A percentile compares a stretch with the other conserved stretches of the same genome.
Evolutionary conservation across 768 basidiomycete species (phyloP).

Genomic region (Leccinum incarnatum): DNA sequence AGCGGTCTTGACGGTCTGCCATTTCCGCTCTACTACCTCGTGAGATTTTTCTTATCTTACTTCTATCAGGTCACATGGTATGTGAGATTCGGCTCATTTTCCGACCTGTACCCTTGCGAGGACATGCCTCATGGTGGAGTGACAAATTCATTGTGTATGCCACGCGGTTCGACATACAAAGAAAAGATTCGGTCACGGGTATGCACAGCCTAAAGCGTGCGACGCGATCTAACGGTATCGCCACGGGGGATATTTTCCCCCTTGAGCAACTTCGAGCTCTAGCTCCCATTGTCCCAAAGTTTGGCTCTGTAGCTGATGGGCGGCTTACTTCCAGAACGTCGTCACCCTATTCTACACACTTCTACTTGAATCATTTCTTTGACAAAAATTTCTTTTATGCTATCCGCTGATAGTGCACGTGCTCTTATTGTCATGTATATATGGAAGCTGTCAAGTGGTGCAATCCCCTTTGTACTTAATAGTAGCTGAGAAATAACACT

Average conservation of each 20-base stretch:
- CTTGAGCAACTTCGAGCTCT: neutral
- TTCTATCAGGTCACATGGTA: neutral
- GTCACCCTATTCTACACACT: neutral
- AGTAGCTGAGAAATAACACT: too few relatives aligned
- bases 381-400: neutral
- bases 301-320: neutral
- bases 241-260: neutral
- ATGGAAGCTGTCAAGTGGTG: too few relatives aligned
- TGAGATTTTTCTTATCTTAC: neutral
- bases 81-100: neutral
- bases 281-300: neutral
- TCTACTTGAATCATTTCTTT: neutral
- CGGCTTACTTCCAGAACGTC: neutral
- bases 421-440: too few relatives aligned
- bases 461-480: too few relatives aligned
- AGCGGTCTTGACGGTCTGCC: neutral
- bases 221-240: neutral
- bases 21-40: neutral
- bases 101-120: neutral
- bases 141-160: neutral
- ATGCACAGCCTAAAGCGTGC: neutral
- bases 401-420: too few relatives aligned
- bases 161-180: neutral
- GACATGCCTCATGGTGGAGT: neutral
- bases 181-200: neutral